Conservation (phyloP, 805 yeast species). For the Tetrapisispora iriomotensis region DNA sequence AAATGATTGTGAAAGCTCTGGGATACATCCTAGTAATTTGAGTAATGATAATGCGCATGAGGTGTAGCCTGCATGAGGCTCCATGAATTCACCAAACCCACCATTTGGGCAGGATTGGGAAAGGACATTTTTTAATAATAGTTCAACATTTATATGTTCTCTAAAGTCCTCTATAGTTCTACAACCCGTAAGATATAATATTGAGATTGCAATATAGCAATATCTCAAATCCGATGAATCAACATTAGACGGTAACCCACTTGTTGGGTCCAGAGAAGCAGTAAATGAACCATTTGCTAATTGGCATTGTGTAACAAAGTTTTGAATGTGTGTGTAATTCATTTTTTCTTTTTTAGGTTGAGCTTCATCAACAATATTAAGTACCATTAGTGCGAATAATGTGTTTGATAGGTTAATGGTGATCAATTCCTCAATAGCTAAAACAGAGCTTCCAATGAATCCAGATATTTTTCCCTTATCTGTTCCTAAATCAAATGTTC, state of each 20-base stretch:
- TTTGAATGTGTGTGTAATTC: constrained; percentile 36
- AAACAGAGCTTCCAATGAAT: constrained; percentile 17
- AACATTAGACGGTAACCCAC: constrained; percentile 26
- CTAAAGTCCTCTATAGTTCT: constrained; percentile 15
- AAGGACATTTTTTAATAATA: constrained; percentile 33
- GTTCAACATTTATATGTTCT: constrained; percentile 35
- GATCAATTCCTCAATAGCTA: constrained; percentile 8
- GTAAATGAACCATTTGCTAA: constrained; percentile 47
- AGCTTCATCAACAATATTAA: constrained; percentile 42
- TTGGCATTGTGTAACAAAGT: constrained; percentile 55
- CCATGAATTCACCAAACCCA: constrained; percentile 56
- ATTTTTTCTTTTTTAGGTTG: constrained; percentile 31
- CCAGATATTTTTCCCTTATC: constrained; percentile 18
- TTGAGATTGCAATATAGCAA: constrained; percentile 62
- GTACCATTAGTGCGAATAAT: constrained; percentile 53
- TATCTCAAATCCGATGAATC: constrained; percentile 67
- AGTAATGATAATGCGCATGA: constrained; percentile 72
- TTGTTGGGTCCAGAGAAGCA: constrained; percentile 30
- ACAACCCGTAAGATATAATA: constrained; percentile 40
- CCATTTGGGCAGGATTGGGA: constrained; percentile 44
- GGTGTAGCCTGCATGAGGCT: constrained; percentile 80
- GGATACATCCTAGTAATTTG: constrained; percentile 30
- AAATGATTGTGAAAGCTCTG: constrained; percentile 11
- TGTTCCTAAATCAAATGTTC: constrained; percentile 26
- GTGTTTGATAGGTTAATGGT: constrained; percentile 65